Conservation (phyloP, 2,329 filamentous ascomycete species). For the Nothophaeocryptopus gaeumannii region DNA sequence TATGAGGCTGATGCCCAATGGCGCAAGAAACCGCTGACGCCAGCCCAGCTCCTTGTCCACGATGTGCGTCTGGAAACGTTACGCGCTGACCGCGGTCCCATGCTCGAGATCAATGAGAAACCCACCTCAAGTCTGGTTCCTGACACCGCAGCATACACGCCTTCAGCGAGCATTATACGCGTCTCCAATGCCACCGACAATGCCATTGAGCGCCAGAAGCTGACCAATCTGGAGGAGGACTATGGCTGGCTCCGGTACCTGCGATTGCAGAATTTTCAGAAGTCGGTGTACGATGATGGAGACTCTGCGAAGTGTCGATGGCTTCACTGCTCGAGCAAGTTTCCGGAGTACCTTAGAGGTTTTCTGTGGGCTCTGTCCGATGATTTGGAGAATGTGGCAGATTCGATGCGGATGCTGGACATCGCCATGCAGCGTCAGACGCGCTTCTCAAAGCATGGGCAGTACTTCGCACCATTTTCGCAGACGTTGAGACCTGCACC, state of each 20-base stretch:
- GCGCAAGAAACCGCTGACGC: conserved; percentile 40
- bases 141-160: conserved; percentile 22
- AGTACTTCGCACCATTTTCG: conserved; percentile 44
- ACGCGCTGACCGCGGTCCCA: conserved; percentile 33
- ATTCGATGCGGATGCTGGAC: conserved; percentile 33
- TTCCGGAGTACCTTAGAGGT: conserved; percentile 37
- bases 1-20: conserved; percentile 39
- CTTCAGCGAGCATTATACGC: conserved; percentile 22
- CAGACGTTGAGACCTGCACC: conserved; percentile 29
- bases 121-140: conserved; percentile 37
- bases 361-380: conserved; percentile 27
- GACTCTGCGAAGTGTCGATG: conserved; percentile 38
- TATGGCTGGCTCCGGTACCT: conserved; percentile 45
- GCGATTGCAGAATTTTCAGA: conserved; percentile 35
- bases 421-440: conserved; percentile 40
- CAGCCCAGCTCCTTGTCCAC: conserved; percentile 40
- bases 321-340: conserved; percentile 45
- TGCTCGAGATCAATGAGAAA: conserved; percentile 41
- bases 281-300: conserved; percentile 28
- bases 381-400: conserved; percentile 20
- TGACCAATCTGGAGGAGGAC: conserved; percentile 37
- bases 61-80: conserved; percentile 38
- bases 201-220: conserved; percentile 37
- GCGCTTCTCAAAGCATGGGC: conserved; percentile 44
- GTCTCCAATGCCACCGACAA: conserved; percentile 29